These are phyloP conservation scores for Tremella mesenterica DNA, from an alignment of 768 basidiomycete genomes.

Conservation along the genomic window DNA sequence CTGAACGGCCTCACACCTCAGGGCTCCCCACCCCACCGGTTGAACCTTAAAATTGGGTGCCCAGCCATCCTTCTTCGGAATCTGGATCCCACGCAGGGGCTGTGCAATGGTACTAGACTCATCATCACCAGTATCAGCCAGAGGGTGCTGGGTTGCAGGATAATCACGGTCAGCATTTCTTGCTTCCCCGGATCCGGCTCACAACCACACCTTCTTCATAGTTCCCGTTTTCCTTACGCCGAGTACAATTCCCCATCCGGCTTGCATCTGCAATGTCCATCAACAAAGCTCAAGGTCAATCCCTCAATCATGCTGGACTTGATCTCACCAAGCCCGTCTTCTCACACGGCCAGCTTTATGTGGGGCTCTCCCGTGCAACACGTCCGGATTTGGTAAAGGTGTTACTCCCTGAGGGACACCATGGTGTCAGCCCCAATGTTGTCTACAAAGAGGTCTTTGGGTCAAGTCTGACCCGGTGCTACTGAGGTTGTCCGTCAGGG, in stretches of 20 bases:
- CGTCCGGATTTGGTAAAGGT: conserved; percentile 37
- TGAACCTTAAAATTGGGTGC: conserved; percentile 32
- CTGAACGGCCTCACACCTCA: not conserved
- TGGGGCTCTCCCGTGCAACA: conserved; percentile 48
- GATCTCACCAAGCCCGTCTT: conserved; percentile 41
- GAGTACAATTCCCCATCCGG: conserved; percentile 48
- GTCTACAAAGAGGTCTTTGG: conserved; percentile 40
- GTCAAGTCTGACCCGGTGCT: not conserved
- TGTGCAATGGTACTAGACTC: conserved; percentile 47
- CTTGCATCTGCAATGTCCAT: conserved; percentile 51
- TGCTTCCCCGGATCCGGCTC: not conserved
- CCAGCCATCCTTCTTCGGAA: conserved; percentile 50
- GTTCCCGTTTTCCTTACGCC: conserved; percentile 24
- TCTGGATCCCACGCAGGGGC: conserved; percentile 43
- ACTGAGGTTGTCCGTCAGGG: not conserved
- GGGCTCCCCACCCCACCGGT: conserved; percentile 45
- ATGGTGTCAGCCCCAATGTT: conserved; percentile 36
- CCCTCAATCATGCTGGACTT: conserved; percentile 48
- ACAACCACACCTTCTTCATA: not conserved
- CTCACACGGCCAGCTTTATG: conserved; percentile 1
- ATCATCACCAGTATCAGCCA: conserved; percentile 41
- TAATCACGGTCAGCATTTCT: not conserved
- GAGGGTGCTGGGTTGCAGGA: conserved; percentile 38
- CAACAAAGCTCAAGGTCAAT: conserved; percentile 53
- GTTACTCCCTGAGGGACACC: conserved; percentile 21